Conservation (phyloP, 2,329 filamentous ascomycete genomes). For the Blastomyces gilchristii region DNA sequence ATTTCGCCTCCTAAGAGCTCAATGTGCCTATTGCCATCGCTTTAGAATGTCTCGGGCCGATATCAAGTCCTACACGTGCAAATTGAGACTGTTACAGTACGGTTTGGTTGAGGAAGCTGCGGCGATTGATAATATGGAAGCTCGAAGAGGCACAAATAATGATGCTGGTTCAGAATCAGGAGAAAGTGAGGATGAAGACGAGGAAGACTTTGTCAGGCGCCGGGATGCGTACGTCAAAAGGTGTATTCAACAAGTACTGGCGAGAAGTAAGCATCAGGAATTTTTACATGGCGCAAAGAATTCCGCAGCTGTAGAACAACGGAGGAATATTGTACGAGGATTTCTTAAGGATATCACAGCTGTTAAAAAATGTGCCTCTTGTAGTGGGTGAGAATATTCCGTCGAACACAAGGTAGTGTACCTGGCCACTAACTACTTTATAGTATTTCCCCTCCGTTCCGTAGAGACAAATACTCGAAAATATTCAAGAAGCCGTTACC, state of each 20-base stretch:
- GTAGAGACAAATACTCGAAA: constrained; percentile 85
- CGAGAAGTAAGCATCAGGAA: constrained; percentile 34
- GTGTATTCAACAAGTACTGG: constrained; percentile 53
- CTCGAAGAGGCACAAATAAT: constrained; percentile 36
- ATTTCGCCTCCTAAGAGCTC: constrained; percentile 69
- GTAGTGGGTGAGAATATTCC: constrained; percentile 39
- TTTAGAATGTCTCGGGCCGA: constrained; percentile 69
- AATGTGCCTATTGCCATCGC: constrained; percentile 83
- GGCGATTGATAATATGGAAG: constrained; percentile 44
- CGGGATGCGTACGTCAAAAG: constrained; percentile 61
- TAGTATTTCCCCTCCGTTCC: constrained; percentile 69
- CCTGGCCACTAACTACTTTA: not conserved
- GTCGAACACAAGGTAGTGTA: not conserved
- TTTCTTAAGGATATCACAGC: constrained; percentile 66
- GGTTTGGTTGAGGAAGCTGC: constrained; percentile 64
- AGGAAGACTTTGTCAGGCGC: constrained; percentile 44
- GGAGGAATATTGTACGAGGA: constrained; percentile 65
- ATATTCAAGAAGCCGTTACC: constrained; percentile 78
- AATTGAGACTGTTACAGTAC: constrained; percentile 73
- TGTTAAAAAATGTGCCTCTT: constrained; percentile 58
- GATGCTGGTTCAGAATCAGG: constrained; percentile 49
- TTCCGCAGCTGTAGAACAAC: constrained; percentile 67
- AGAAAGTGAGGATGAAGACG: constrained; percentile 53
- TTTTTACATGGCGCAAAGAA: constrained; percentile 55
- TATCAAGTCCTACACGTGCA: constrained; percentile 70